Conservation (phyloP, 345 rosid genomes). For the Anacardium occidentale region DNA sequence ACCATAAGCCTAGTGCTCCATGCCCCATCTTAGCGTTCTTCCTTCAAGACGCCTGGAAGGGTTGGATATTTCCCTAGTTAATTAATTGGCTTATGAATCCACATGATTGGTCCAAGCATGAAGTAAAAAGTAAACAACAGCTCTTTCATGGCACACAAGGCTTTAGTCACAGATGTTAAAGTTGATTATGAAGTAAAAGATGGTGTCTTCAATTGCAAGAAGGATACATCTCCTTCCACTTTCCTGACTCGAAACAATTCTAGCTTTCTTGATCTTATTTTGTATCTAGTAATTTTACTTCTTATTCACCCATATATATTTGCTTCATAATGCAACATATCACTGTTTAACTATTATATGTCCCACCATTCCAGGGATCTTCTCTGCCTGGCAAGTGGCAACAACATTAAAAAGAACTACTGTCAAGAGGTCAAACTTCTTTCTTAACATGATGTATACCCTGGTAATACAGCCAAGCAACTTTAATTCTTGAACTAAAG, state of each 20-base stretch:
- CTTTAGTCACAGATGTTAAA: too few species aligned
- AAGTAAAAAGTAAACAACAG: background rate
- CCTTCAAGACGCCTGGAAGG: background rate
- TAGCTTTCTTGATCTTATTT: background rate
- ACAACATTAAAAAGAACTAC: background rate
- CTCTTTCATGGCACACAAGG: background rate
- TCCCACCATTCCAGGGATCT: background rate
- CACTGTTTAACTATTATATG: background rate
- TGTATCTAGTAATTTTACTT: background rate
- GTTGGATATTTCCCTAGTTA: background rate
- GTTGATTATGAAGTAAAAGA: background rate
- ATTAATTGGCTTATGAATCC: background rate
- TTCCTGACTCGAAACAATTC: background rate
- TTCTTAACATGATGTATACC: background rate
- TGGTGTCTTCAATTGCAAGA: background rate
- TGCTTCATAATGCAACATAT: background rate
- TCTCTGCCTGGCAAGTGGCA: background rate
- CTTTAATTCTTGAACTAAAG: background rate
- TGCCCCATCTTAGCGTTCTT: background rate
- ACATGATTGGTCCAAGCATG: background rate
- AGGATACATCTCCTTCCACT: background rate
- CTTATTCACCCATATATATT: too few species aligned
- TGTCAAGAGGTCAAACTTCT: background rate
- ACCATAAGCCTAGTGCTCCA: background rate
- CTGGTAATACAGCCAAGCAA: background rate